Evolutionary conservation across 1,139 yeast genomes (phyloP).

Genomic region (Yamadazyma aaseri): DNA sequence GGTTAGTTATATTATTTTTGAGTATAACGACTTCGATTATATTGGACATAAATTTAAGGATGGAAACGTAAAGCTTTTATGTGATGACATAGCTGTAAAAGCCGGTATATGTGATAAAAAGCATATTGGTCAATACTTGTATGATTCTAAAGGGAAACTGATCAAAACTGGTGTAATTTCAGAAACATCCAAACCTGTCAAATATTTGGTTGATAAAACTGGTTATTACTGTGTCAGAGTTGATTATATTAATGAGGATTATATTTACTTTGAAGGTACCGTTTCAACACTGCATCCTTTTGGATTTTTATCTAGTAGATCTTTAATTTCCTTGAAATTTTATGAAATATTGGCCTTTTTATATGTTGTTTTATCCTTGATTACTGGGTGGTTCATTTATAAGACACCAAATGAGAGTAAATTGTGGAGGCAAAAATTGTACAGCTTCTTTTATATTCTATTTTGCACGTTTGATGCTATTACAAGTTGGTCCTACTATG

Average conservation of each 20-base stretch:
- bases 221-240: conserved; percentile 90
- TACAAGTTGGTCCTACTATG: conserved; percentile 89
- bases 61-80: conserved; percentile 53
- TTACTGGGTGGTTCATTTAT: too few species aligned
- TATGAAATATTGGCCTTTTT: too few species aligned
- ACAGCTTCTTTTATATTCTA: conserved; percentile 20
- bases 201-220: conserved; percentile 66
- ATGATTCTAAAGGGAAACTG: not conserved
- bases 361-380: too few species aligned
- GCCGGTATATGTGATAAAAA: conserved; percentile 54
- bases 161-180: not conserved
- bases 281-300: conserved; percentile 86
- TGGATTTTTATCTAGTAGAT: conserved; percentile 86
- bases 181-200: conserved; percentile 39
- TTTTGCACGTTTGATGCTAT: conserved; percentile 67
- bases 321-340: conserved; percentile 79
- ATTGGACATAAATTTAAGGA: conserved; percentile 54
- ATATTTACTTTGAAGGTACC: conserved; percentile 58
- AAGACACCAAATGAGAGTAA: too few species aligned
- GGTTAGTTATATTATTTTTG: conserved; percentile 73
- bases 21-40: conserved; percentile 70
- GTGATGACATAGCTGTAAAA: conserved; percentile 68
- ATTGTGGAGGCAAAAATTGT: too few species aligned
- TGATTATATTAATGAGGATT: conserved; percentile 39
- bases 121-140: conserved; percentile 45